Conservation (phyloP, 2,329 filamentous ascomycete genomes). For the Fusarium liriodendri region DNA sequence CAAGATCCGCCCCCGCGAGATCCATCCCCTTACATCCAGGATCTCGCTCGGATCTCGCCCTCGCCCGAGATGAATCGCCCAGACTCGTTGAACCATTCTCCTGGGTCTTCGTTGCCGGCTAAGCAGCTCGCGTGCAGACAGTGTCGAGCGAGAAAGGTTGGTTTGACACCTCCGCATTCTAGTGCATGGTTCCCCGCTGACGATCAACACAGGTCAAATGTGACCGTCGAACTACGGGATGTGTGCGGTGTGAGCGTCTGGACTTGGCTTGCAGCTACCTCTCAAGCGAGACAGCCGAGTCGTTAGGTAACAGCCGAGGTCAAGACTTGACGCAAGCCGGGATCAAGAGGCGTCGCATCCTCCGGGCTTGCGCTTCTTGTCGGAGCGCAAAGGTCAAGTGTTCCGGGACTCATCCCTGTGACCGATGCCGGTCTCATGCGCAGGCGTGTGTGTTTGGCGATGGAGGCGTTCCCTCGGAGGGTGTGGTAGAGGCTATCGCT, state of each 20-base stretch:
- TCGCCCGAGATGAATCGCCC: background rate
- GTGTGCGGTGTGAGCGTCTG: slow-evolving; percentile 33
- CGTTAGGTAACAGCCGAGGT: background rate
- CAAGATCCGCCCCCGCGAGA: background rate
- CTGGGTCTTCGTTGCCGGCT: background rate
- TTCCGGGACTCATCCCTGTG: slow-evolving; percentile 47
- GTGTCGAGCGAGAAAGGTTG: slow-evolving; percentile 42
- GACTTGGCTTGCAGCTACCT: slow-evolving; percentile 28
- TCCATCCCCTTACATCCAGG: background rate
- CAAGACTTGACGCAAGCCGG: slow-evolving; percentile 43
- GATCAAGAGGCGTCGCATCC: slow-evolving; percentile 40
- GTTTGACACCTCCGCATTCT: background rate
- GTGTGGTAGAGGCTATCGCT: background rate
- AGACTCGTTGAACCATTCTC: background rate
- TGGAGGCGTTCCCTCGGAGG: background rate
- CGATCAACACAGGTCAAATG: slow-evolving; percentile 38
- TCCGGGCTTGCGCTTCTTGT: slow-evolving; percentile 48
- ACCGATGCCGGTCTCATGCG: slow-evolving; percentile 41
- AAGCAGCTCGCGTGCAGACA: slow-evolving; percentile 35
- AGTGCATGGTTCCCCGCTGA: slow-evolving; percentile 13
- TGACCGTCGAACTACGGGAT: slow-evolving; percentile 33
- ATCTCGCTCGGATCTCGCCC: slow-evolving; percentile 31
- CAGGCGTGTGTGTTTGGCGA: slow-evolving; percentile 18
- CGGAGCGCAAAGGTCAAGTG: slow-evolving; percentile 51
- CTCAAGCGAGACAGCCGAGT: background rate